These are phyloP conservation scores for Acanthamoeba rhysodes DNA, from an alignment of 208 protist species.

Conservation along the genomic window DNA sequence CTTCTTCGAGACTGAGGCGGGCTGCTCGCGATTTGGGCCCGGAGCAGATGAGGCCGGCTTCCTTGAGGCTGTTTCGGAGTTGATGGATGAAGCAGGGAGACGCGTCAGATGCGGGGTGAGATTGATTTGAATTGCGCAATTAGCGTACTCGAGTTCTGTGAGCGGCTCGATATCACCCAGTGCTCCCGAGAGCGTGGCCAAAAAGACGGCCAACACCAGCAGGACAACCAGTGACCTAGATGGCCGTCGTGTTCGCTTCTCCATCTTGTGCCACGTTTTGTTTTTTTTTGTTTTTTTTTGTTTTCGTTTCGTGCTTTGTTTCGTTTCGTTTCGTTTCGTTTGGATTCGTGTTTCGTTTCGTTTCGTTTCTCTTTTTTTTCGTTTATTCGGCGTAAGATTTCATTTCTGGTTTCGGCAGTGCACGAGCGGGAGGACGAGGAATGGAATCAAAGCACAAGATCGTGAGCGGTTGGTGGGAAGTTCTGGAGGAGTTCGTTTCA, in stretches of 20 bases:
- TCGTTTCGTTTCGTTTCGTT: too few relatives aligned
- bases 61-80: neutral
- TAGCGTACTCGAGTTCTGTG: neutral
- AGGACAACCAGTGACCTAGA: neutral
- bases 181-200: neutral
- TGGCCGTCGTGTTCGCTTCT: neutral
- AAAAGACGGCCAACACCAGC: neutral
- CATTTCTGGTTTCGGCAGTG: too few relatives aligned
- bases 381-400: too few relatives aligned
- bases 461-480: constrained; percentile 40
- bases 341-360: too few relatives aligned
- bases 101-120: neutral
- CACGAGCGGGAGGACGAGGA: too few relatives aligned
- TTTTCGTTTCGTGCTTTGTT: too few relatives aligned
- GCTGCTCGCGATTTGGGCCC: constrained; percentile 2
- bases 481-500: constrained; percentile 43
- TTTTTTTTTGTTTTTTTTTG: too few relatives aligned
- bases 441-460: constrained; percentile 20
- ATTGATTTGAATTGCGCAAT: too few relatives aligned
- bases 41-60: neutral
- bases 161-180: neutral
- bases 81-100: neutral
- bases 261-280: too few relatives aligned
- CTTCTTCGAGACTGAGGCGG: constrained; percentile 29
- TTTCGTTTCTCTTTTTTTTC: too few relatives aligned